Percentiles rank a stretch among this genome's conserved stretches.
Conservation (phyloP, 140 eudicot species). For the Senecio squalidus region DNA sequence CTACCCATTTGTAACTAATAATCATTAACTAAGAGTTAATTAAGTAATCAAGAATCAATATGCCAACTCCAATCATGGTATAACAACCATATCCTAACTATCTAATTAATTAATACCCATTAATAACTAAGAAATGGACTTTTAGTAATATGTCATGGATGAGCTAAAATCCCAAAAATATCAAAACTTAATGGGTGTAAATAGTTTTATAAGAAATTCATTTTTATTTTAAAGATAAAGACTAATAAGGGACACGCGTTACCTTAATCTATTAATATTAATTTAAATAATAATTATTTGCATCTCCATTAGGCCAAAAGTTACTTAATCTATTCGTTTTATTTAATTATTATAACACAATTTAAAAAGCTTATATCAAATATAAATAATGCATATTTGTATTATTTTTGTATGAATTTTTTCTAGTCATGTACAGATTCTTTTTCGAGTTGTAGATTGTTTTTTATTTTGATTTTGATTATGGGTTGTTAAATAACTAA, state of each 20-base stretch:
- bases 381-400: too few species aligned
- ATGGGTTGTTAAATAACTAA: too few species aligned
- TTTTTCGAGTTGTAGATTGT: too few species aligned
- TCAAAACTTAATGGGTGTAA: background rate
- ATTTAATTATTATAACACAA: background rate
- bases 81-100: conserved; percentile 16
- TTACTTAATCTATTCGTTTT: background rate
- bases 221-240: background rate
- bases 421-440: too few species aligned
- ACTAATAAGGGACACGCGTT: background rate
- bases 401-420: too few species aligned
- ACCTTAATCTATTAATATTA: background rate
- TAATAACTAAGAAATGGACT: conserved; percentile 5
- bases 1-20: background rate
- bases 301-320: background rate
- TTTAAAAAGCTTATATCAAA: too few species aligned
- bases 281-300: background rate
- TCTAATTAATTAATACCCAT: background rate
- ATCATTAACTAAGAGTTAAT: background rate
- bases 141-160: conserved; percentile 8
- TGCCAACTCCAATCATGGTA: conserved; percentile 11
- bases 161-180: background rate
- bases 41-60: background rate
- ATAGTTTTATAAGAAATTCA: background rate
- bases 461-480: too few species aligned